Base-by-base conservation (phyloP, 163 green algal species). In the Scenedesmus sp. region DNA sequence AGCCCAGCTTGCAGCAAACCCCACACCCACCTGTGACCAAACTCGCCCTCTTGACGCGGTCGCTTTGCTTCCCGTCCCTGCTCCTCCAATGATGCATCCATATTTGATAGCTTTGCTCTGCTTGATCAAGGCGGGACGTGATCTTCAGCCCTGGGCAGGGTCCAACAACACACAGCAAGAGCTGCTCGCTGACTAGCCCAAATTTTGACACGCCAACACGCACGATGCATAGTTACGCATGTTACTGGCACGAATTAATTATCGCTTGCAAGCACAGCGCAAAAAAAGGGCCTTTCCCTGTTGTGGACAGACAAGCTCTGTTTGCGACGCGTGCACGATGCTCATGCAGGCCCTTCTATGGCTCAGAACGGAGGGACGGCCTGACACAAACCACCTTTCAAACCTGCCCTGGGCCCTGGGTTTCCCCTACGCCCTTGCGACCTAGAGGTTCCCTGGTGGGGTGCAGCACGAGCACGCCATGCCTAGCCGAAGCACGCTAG, bases 101-200 rank as follows among this genome's bases (percentile, higher is more conserved):
- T 76, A 10, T 76, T 9, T 22, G 9, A 9, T 20, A 76, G 30
- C 30, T 40, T 24, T 37, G 30, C 30, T n/a, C 9, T 76, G 30
- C 65, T 72, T 40, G 65, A 68, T 68, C 56, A 68, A 68, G 56
- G 65, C 6, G 30, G 65, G 30, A 4, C 7, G 9, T 16, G 30
- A 40, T 76, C 65, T 76, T 76, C 65, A 76, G 65, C 65, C 65
- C 65, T 76, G 65, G 65, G 65, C 65, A 76, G 65, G 65, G 65
- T 76, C 65, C 65, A 76, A 76, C 65, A 76, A 76, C 56, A 68
- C 65, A 76, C 65, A 76, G 65, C 65, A 76, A 76, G 30, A 76
- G 65, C 65, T 40, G 30, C 65, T 76, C 65, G 65, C 65, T 76
- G 65, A 76, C 65, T 76, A 76, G 65, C 65, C 30, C 65, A 76